Evolutionary conservation across 441 rosid genomes (phyloP), one percentile per base, ranked within the genome.

Genomic region (Euphorbia corollata): DNA sequence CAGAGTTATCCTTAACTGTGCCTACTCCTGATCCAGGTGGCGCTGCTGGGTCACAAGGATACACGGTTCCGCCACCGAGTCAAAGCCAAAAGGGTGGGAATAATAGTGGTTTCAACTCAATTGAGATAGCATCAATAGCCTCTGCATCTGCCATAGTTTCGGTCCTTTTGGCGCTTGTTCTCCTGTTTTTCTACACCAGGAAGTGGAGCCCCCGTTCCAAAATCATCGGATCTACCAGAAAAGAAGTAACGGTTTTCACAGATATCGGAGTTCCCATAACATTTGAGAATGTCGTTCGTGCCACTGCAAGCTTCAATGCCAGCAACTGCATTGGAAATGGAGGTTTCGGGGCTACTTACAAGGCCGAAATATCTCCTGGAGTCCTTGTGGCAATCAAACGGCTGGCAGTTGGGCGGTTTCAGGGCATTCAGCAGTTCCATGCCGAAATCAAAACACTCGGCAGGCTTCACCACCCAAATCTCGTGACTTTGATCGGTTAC

Each of bases 321-420:
- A 85, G 92, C 68, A 84, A 92, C 77, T 87, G 95, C 72, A 88
- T 92, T 3, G 95, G 96, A 24, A 85, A 80, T 66, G 98, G 98
- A 20, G 96, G 96, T 41, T 92, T 92, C 8, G 95, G 98, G 63
- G 83, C 93, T 0, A 89, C 95, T 0, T 89, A 87, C 70, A 87
- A 84, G 80, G 96, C 93, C 0, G 89, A 92, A 67, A 80, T 92
- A 18, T 77, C 91, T 2, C 84, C 84, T 1, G 86, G 81, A 50
- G 74, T 81, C 36, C 74, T 89, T 3, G 82, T 82, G 76, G 95
- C 95, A 48, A 86, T 92, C 45, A 92, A 89, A 77, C 80, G 91
- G 65, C 92, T 91, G 65, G 80, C 96, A 8, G 84, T 87, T 60
- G 96, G 98, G 16, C 86, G 98, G 70, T 85, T 86, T 61, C 90